Base-by-base conservation (phyloP, 1,139 yeast genomes). In the Pneumocystis murina region DNA sequence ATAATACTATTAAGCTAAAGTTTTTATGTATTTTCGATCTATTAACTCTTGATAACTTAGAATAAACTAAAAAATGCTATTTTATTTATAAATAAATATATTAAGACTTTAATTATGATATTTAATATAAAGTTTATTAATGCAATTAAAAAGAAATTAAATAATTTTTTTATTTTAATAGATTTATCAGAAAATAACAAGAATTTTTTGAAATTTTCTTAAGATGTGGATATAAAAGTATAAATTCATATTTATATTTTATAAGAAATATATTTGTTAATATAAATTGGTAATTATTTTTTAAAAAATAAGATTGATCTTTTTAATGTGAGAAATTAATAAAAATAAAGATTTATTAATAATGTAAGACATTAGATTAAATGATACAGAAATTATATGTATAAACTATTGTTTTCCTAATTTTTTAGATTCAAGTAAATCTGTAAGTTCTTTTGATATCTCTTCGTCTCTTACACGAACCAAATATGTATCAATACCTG, bases 391-490 rank as follows among this genome's bases (percentile, higher is more conserved):
- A 17, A 2, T 41, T 41, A 41, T 41, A 20, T 17, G 17, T 14
- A 48, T 48, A 48, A 48, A 20, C 14, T 48, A 20, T 48, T 48
- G 33, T 24, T 48, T 48, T 24, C 30, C 55, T 48, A 48, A 48
- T 48, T 48, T 48, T 12, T 48, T 48, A 6, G 55, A 48, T 24
- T 48, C 55, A 24, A 48, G 55, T 14, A 48, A 48, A 48, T 48
- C 55, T 14, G 33, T 28, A 48, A 91, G 79, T 64, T 80, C 82
- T 59, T 80, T 77, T 28, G 90, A 96, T 73, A 87, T 95, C 2
- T 78, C 79, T 60, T 78, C 78, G 33, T 85, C 82, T 75, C 90
- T 90, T 57, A 90, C 95, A 69, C 84, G 83, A 55, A 86, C 77
- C 61, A 88, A 78, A 71, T 81, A 88, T 0, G 89, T 85, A 55